A percentile compares a stretch with the other conserved stretches of the same genome.
phyloP scores from a whole-genome alignment of 2,329 filamentous ascomycete genomes.

The Aureobasidium sp. region DNA sequence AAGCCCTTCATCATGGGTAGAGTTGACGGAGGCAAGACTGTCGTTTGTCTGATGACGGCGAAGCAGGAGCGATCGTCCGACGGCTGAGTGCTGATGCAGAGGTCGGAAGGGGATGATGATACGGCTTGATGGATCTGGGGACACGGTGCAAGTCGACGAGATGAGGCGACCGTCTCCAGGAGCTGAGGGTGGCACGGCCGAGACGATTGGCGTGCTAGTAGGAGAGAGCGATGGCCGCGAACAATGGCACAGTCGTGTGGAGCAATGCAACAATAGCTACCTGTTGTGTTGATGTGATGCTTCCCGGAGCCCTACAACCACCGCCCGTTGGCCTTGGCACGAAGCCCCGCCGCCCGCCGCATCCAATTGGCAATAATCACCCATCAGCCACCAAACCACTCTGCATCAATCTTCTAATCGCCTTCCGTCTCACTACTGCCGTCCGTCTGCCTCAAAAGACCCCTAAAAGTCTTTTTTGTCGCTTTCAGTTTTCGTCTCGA shows the following conservation, averaged over 20 bases:
- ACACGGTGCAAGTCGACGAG: background rate
- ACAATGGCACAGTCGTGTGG: background rate
- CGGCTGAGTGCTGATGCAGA: background rate
- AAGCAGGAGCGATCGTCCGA: background rate
- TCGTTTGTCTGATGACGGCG: constrained; percentile 4
- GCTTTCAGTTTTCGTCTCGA: no score
- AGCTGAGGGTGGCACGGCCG: background rate
- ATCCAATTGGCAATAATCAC: no score
- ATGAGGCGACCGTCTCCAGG: background rate
- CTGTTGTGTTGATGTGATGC: background rate
- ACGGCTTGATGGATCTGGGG: constrained; percentile 5
- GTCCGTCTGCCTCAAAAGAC: no score
- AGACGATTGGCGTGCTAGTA: background rate
- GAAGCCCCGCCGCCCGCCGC: no score
- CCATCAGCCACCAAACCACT: no score
- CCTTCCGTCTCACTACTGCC: no score
- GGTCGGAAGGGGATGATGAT: constrained; percentile 14
- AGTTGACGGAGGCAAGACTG: background rate
- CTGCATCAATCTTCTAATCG: no score
- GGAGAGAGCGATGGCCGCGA: background rate
- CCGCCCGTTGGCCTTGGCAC: no score
- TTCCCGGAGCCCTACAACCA: background rate
- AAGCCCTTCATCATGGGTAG: constrained; percentile 76
- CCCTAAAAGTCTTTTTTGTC: no score
- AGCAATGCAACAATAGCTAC: constrained; percentile 6